Evolutionary conservation across 2,329 filamentous ascomycete genomes (phyloP), one percentile per base, ranked within the genome.

Genomic region (Stenocarpella maydis): DNA sequence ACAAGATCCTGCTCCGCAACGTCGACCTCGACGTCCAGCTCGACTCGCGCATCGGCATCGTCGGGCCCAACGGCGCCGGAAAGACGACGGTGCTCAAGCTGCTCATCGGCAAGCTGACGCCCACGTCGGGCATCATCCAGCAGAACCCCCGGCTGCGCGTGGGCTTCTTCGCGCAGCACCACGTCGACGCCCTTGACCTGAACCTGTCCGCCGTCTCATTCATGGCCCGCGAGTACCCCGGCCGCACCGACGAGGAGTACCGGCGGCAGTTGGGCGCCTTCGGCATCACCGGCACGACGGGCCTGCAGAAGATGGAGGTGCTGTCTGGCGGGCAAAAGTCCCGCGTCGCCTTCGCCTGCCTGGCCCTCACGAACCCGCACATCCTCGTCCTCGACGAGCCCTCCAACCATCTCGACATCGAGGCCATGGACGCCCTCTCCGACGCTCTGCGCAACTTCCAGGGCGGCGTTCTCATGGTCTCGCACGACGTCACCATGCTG

Each of bases 81-180:
- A 99, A 99, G 83, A 99, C 96, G 3, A 99, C 96, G 0, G 92
- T 98, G n/a, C 85, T 99, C 74, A 98, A 98, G 82, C 89, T 99
- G n/a, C 90, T 99, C 71, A 97, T 96, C 73, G 93, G 94, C 72
- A 93, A 93, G 76, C 87, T 99, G 28, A 81, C 89, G 69, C 89
- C 96, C 4, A 89, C 90, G 0, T 86, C 88, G 65, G 96, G 96
- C 74, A 78, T 97, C 69, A 97, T 99, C 73, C 94, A 93, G 8
- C 91, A 94, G 76, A 91, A 99, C 80, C 91, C 96, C 41, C 90
- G 96, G 68, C 87, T 99, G 60, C 91, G 96, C 58, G 88, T 99
- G 72, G 96, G 96, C 53, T 99, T 97, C 88, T 99, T 99, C 78
- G 96, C 96, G 4, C 96, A 99, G 82, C 96, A 99, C 80, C 96